Evolutionary conservation across 805 yeast genomes (phyloP), one percentile per base, ranked within the genome.

Genomic region (Lipomyces yamadae): DNA sequence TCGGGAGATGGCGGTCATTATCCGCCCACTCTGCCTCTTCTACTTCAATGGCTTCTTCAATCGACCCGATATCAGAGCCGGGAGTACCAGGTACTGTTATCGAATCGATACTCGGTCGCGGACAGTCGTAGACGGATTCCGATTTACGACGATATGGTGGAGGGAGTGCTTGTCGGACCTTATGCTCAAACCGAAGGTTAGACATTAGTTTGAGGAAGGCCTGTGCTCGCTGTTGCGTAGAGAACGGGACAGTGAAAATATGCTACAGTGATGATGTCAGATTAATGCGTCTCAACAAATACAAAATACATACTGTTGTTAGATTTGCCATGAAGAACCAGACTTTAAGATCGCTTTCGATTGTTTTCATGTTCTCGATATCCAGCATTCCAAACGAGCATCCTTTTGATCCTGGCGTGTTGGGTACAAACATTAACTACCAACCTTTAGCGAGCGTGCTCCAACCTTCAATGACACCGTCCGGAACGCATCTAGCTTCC

Each of bases 141-240:
- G 71, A 68, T 34, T 61, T 63, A 34, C 70, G 64, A 5, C 71
- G 66, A 56, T 75, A 75, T n/a, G 71, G 72, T 2, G 78, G 78
- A 11, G 77, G 76, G 54, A 76, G 68, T 48, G 72, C 71, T 37
- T 72, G 72, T n/a, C 76, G 71, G 32, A 76, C 74, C 63, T 68
- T 68, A 64, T 76, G 76, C 64, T 76, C 78, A 55, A 76, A 75
- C 34, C 76, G 73, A 33, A 76, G 69, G 63, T 75, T 76, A 45
- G 77, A 67, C 50, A 75, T 70, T 52, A 74, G 67, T 50, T 73
- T 70, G 42, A 74, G 64, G 58, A 76, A 74, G 35, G 74, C 69
- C 18, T 71, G 61, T 15, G 76, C 72, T 7, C 75, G 70, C 18
- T 62, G 58, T 34, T 67, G 64, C 1, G 74, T 64, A 10, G 77